Conservation (phyloP, 2,329 filamentous ascomycete species). For the Dactylella cylindrospora region DNA sequence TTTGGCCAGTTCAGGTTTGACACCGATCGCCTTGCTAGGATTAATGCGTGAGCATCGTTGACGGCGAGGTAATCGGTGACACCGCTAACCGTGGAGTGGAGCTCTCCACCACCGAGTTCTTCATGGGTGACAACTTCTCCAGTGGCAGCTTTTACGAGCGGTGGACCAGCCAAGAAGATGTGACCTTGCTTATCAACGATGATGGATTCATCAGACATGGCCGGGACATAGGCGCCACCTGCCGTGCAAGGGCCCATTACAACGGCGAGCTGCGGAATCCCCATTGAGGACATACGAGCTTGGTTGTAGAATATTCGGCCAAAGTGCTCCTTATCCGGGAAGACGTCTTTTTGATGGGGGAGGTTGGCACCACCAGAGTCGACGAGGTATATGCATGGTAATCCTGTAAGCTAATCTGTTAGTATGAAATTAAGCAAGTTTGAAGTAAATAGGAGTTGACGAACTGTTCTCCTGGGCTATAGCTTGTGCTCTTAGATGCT, state of each 20-base stretch:
- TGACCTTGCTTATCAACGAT: conserved; percentile 96
- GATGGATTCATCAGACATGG: conserved; percentile 96
- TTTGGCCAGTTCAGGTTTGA: conserved; percentile 85
- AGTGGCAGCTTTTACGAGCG: conserved; percentile 92
- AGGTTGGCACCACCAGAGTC: conserved; percentile 95
- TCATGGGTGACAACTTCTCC: conserved; percentile 89
- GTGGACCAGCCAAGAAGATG: conserved; percentile 92
- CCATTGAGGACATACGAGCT: conserved; percentile 82
- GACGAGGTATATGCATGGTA: conserved; percentile 89
- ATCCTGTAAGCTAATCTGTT: conserved; percentile 48
- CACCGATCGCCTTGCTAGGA: conserved; percentile 79
- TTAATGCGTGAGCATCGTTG: conserved; percentile 86
- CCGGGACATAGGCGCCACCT: conserved; percentile 67
- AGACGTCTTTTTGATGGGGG: conserved; percentile 91
- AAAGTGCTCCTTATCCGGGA: conserved; percentile 92
- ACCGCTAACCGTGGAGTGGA: conserved; percentile 87
- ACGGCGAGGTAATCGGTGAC: conserved; percentile 95
- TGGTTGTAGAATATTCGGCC: conserved; percentile 98
- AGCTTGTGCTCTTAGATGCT: conserved; percentile 88
- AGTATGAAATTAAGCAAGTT: background rate
- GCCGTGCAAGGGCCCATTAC: conserved; percentile 98
- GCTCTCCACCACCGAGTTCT: conserved; percentile 82
- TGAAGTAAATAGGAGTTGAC: conserved; percentile 48
- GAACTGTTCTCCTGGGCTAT: conserved; percentile 84
- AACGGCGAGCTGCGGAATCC: conserved; percentile 89